A percentile compares a stretch with the other conserved stretches of the same genome.
phyloP scores from a whole-genome alignment of 148 eudicot species.

The Nyssa sinensis region DNA sequence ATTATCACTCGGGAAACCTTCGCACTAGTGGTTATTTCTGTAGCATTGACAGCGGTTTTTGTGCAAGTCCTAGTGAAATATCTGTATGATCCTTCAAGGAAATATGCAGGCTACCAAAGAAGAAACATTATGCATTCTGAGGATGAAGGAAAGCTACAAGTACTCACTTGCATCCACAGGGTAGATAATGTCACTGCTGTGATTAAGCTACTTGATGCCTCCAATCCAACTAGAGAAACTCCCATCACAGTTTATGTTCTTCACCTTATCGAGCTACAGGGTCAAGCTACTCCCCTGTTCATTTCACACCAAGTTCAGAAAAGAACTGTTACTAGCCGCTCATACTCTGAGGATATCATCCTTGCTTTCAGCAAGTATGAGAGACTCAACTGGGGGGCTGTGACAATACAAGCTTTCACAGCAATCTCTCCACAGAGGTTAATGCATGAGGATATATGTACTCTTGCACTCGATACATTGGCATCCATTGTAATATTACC shows the following conservation, averaged over 20 bases:
- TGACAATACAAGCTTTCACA: slow-evolving; percentile 26
- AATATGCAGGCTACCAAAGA: slow-evolving; percentile 36
- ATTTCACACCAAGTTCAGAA: slow-evolving; percentile 41
- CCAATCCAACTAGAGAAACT: slow-evolving; percentile 20
- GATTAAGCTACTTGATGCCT: slow-evolving; percentile 23
- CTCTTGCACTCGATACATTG: slow-evolving; percentile 31
- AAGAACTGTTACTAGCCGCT: slow-evolving; percentile 3
- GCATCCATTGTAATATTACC: slow-evolving; percentile 38
- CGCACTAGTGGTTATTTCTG: slow-evolving; percentile 16
- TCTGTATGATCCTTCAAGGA: slow-evolving; percentile 33
- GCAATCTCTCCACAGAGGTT: slow-evolving; percentile 26
- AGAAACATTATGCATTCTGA: slow-evolving; percentile 34
- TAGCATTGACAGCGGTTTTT: slow-evolving; percentile 10
- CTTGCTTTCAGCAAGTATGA: slow-evolving; percentile 26
- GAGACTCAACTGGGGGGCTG: slow-evolving; percentile 5
- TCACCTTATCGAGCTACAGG: slow-evolving; percentile 36
- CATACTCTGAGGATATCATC: slow-evolving; percentile 26
- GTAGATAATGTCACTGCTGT: slow-evolving; percentile 29
- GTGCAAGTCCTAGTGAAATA: slow-evolving; percentile 22
- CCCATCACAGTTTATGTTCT: slow-evolving; percentile 30
- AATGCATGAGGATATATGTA: slow-evolving; percentile 45
- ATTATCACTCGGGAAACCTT: background rate
- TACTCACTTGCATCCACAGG: slow-evolving; percentile 37
- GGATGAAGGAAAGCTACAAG: slow-evolving; percentile 12
- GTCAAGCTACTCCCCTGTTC: slow-evolving; percentile 32